Base-by-base conservation (phyloP, 495 filamentous ascomycete genomes). In the Aspergillus conjunctus region DNA sequence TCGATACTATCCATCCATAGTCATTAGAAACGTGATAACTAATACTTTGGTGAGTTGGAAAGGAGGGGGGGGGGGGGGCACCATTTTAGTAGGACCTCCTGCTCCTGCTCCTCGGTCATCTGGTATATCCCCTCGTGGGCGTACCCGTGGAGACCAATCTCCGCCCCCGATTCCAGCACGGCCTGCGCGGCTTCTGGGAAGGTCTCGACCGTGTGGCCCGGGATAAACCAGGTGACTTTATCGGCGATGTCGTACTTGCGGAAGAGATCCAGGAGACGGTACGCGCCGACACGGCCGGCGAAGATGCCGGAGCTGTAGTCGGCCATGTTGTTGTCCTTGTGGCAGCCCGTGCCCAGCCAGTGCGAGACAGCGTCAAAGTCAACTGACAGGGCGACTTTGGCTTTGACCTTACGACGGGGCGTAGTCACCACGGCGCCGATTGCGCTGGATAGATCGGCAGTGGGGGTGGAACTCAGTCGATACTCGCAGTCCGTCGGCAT, bases 201-300 rank as follows among this genome's bases (percentile, higher is more conserved):
- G 14, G 80, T 90, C 66, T 92, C 89, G 21, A 93, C 78, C 0
- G 85, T 88, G 68, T 93, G 89, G 0, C 89, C 89, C 0, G 89
- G 89, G 50, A 93, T 91, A 68, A 93, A 93, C 86, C 88, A 93
- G 3, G 89, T 91, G 7, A 88, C 82, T 66, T 89, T 91, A 8
- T 46, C 43, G 12, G 43, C 43, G 77, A 92, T 92, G 50, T 86
- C 81, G 77, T 91, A 90, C 67, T 90, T 91, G 10, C 85, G 80
- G 68, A 92, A 91, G 10, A 93, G 70, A 64, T 88, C 90, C 32
- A 93, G 76, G 3, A 93, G 72, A 15, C 90, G 84, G 11, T 82
- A 79, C 0, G 86, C 87, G 14, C 89, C 89, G 41, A 90, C 77
- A 1, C 86, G 89, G 30, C 88, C 89, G 9, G 88, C 89, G 72